Evolutionary conservation across 768 basidiomycete genomes (phyloP), one percentile per base, ranked within the genome.

Genomic region (Russula sp.): DNA sequence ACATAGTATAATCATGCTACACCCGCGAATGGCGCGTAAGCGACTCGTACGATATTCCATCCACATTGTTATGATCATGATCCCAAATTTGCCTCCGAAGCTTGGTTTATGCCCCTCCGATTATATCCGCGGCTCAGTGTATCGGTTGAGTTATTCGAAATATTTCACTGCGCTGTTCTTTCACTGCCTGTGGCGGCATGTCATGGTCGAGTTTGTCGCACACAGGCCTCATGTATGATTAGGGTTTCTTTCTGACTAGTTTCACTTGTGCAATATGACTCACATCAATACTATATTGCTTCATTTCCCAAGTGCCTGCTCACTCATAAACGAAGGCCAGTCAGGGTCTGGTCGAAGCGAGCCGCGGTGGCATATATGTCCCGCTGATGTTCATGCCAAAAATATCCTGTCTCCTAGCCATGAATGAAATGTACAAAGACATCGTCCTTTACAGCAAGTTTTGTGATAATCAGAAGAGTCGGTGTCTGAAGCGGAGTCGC

Each of bases 1-100:
- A 5, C 28, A 57, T 46, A 65, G 64, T 65, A 52, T 26, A 26
- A 65, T n/a, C n/a, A n/a, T 6, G 26, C 14, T 22, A 49, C 42
- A 20, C 38, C 54, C 28, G 30, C 49, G 22, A 63, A 44, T 52
- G 3, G 49, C 28, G 62, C 32, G 28, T 63, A 57, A 24, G 46
- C n/a, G 34, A 3, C 32, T 10, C 5, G 5, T 62, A 8, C 18
- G 24, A 20, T n/a, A 18, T 59, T 28, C 18, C 9, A 5, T 32
- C 4, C 26, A 18, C 28, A n/a, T 54, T 26, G 49, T 51, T 42
- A 46, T 20, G 42, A 48, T 46, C 6, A 36, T 22, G 5, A 32
- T 61, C 28, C 22, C n/a, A 3, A 56, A 28, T 62, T 34, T 10
- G 48, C 16, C 32, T 54, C 51, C 22, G 57, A 20, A 22, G 26